Evolutionary conservation across 2,329 filamentous ascomycete genomes (phyloP), one percentile per base, ranked within the genome.

Genomic region (Beauveria australis): DNA sequence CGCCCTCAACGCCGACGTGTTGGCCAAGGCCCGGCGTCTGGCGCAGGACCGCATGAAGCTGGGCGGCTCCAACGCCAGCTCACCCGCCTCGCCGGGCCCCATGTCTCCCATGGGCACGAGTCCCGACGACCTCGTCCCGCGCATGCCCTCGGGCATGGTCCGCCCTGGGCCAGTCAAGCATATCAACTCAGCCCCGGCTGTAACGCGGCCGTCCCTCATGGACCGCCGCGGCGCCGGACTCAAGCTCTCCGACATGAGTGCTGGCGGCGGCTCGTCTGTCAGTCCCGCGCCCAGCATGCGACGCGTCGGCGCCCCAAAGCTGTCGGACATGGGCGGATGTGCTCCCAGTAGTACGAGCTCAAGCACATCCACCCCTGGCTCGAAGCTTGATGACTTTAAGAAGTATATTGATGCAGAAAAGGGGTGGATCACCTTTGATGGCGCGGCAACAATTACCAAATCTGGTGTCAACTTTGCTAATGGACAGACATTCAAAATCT

Each of bases 321-420:
- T 81, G 33, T 76, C 76, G 1, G 77, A 79, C 56, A 74, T 80
- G 57, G n/a, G 51, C 6, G n/a, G 7, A 8, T 68, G 67, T 9
- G 68, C 66, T 26, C 30, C 63, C 47, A 28, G 65, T 8, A 64
- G 59, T 53, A 53, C 41, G 64, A 62, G 7, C 57, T 61, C 66
- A 37, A 66, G 63, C 48, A 24, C 44, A n/a, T 73, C 66, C 76
- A 72, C 18, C 65, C 72, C 40, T 68, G 70, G 5, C 74, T 74
- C 81, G 2, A 79, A 81, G 67, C 71, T 85, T 70, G 81, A 81
- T 65, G 82, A 85, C 60, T 86, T 85, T 68, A 83, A 82, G 37
- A 87, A 97, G 64, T 94, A 89, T 69, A 90, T 99, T 63, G 92
- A 99, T 70, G 88, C 91, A 0, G 90, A 97, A 69, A 91, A 91